phyloP scores from a whole-genome alignment of 345 rosid genomes.

The Hypericum androsaemum region DNA sequence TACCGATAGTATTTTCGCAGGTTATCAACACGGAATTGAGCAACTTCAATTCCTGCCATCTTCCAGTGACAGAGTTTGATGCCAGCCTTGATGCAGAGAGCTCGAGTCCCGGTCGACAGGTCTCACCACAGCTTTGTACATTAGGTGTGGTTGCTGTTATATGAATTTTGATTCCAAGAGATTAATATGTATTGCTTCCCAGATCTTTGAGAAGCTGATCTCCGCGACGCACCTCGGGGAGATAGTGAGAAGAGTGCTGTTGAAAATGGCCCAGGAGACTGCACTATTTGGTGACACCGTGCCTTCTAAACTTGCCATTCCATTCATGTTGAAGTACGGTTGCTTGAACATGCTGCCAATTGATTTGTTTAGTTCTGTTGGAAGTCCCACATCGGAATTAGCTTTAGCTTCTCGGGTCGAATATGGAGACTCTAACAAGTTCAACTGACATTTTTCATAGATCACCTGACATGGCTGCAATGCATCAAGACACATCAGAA shows the following conservation, averaged over 20 bases:
- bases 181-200: neutral
- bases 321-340: slow-evolving; percentile 41
- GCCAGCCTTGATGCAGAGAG: slow-evolving; percentile 38
- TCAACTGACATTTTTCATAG: slow-evolving; percentile 10
- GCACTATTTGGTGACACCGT: slow-evolving; percentile 41
- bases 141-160: neutral
- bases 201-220: slow-evolving; percentile 55
- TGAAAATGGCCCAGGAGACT: slow-evolving; percentile 49
- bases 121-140: slow-evolving; percentile 1
- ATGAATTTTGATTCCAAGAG: slow-evolving; percentile 4
- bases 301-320: slow-evolving; percentile 40
- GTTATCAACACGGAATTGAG: slow-evolving; percentile 58
- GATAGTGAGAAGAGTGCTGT: slow-evolving; percentile 57
- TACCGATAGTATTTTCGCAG: slow-evolving; percentile 19
- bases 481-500: slow-evolving; percentile 64
- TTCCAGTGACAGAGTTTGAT: slow-evolving; percentile 54
- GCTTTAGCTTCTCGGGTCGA: too few relatives aligned
- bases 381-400: too few relatives aligned
- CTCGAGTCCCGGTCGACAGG: slow-evolving; percentile 38
- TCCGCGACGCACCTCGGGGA: slow-evolving; percentile 67
- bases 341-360: too few relatives aligned
- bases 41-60: slow-evolving; percentile 38
- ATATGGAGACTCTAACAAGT: too few relatives aligned
- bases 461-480: slow-evolving; percentile 56
- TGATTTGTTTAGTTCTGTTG: too few relatives aligned